Percentiles rank a stretch among this genome's conserved stretches.
phyloP scores from a whole-genome alignment of 371 early-diverging fungal genomes.

The Rhizomucor miehei region DNA sequence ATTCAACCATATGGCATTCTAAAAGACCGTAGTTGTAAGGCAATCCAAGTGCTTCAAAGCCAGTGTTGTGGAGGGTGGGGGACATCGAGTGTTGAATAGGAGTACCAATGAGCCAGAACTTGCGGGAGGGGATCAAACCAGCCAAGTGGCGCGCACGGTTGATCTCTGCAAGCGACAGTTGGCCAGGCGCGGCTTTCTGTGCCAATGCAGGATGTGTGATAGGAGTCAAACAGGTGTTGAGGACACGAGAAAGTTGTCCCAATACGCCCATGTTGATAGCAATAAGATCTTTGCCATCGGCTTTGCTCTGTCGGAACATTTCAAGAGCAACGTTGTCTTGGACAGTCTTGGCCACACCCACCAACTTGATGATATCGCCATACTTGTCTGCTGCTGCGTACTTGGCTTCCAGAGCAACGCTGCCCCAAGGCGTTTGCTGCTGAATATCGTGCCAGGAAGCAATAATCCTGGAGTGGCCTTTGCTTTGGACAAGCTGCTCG shows the following conservation, averaged over 20 bases:
- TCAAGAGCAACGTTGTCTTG: slow-evolving; percentile 80
- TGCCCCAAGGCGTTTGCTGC: slow-evolving; percentile 65
- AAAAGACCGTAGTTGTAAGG: slow-evolving; percentile 76
- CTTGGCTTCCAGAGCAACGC: slow-evolving; percentile 53
- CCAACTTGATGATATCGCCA: slow-evolving; percentile 90
- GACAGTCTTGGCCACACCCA: slow-evolving; percentile 73
- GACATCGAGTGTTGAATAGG: slow-evolving; percentile 91
- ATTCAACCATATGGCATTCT: slow-evolving; percentile 69
- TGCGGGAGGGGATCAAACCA: slow-evolving; percentile 67
- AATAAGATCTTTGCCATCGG: slow-evolving; percentile 68
- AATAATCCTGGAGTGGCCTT: slow-evolving; percentile 69
- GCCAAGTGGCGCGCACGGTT: slow-evolving; percentile 63
- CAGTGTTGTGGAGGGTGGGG: slow-evolving; percentile 91
- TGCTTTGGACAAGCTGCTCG: slow-evolving; percentile 43
- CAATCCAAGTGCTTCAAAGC: slow-evolving; percentile 81
- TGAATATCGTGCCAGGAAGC: slow-evolving; percentile 89
- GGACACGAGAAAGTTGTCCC: slow-evolving; percentile 87
- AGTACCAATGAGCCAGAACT: slow-evolving; percentile 87
- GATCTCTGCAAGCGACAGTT: slow-evolving; percentile 85
- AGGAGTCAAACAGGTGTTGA: slow-evolving; percentile 87
- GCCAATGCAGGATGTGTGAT: slow-evolving; percentile 87
- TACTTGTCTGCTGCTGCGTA: slow-evolving; percentile 50
- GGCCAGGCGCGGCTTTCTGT: slow-evolving; percentile 90
- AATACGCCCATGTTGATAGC: slow-evolving; percentile 91
- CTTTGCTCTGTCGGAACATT: slow-evolving; percentile 49